Evolutionary conservation across 148 eudicot species (phyloP), one percentile per base, ranked within the genome.

Genomic region (Camellia sinensis): DNA sequence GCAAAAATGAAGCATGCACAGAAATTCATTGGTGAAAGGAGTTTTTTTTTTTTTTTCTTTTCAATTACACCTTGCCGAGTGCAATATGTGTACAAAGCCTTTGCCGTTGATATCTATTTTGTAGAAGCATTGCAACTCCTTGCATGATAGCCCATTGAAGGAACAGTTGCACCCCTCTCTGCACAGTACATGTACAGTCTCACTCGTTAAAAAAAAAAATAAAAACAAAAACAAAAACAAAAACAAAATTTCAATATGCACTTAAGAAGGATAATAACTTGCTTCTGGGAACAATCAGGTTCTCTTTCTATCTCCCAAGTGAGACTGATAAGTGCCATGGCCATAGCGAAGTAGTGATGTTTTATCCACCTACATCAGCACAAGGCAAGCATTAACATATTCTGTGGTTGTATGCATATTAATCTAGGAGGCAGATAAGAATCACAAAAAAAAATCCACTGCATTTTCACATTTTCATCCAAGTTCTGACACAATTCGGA

Each of bases 301-400:
- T 86, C 86, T 68, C 93, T 88, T 84, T 91, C 97, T 71, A 95
- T 93, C 81, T 93, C 99, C 99, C 99, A 95, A 45, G 99, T 95
- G 68, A 95, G 92, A 85, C 99, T 95, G 83, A 95, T 94, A 41
- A 95, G 87, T 78, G 99, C 98, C 98, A 93, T 93, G 70, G 88
- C 86, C 95, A 92, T 95, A 79, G 99, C 99, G 86, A 88, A 95
- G 67, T 95, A 95, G 83, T 95, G 99, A 89, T 95, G 99, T 67
- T 87, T 87, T 81, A 95, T 88, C 98, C 99, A 93, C 99, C 99
- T 95, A 88, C 45, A 86, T 41, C 69, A 45, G 29, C 63, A 57
- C 60, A 68, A 62, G 21, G 54, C 5, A 19, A 21, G 22, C 48
- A 67, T 41, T 75, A 62, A 15, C 43, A 75, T 44, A 17, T 0